Base-by-base conservation (phyloP, 148 eudicot genomes). In the Rhododendron ferrugineum region DNA sequence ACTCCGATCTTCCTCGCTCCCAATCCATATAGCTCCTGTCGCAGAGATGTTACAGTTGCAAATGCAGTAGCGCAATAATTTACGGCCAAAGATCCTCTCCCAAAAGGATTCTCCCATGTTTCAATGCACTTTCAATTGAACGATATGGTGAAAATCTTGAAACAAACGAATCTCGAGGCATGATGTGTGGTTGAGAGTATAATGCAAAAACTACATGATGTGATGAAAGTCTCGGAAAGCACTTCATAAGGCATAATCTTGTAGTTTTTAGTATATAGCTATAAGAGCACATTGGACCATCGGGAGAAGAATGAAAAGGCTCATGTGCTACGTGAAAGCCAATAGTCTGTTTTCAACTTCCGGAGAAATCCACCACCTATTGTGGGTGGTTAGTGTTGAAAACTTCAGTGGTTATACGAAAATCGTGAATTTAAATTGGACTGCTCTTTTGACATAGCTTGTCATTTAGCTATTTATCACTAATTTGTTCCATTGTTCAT, bases 1-100 rank as follows among this genome's bases (percentile, higher is more conserved):
- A 92, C 95, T 42, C 95, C 95, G 6, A 93, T 87, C 87, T 88
- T 93, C 56, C 94, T 89, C 52, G 94, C 95, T 88, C 95, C 95
- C 49, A 91, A 72, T 84, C 87, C 83, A 74, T 93, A 93, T 79
- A 93, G 78, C 68, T 89, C 90, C 95, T 93, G 92, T 80, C 8
- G 32, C 58, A 28, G 70, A 78, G 70, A 52, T 86, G 36, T 62
- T 28, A 66, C 49, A 26, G 15, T 49, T 81, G 80, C 23, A 36
- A 40, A 7, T 11, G 23, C 10, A 78, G 3, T 40, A 44, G 0
- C 56, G 2, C 54, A 78, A 44, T 37, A 78, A 11, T n/a, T n/a
- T 78, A n/a, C n/a, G 6, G 52, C 54, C 49, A 20, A 78, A 44
- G 52, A 78, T 22, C 26, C 80, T 40, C 46, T 78, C 44, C n/a